Evolutionary conservation across 2,329 filamentous ascomycete species (phyloP).

Genomic region (Fusarium denticulatum): DNA sequence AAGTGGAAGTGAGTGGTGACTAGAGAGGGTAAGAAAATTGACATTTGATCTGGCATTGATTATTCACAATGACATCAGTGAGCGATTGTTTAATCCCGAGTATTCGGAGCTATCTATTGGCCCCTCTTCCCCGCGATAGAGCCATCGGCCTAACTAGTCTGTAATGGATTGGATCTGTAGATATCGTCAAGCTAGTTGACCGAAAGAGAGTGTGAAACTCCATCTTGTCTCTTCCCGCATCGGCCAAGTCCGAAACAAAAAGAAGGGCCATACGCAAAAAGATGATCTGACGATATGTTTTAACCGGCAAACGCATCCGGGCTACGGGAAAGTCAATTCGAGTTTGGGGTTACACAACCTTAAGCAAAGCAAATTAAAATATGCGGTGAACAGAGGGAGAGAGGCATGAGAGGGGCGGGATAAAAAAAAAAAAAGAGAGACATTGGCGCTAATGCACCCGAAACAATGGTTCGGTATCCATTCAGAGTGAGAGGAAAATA

Average conservation of each 20-base stretch:
- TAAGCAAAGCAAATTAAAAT: background rate
- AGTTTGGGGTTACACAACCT: conserved; percentile 4
- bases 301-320: conserved; percentile 11
- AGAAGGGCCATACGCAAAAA: background rate
- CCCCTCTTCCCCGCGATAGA: conserved; percentile 30
- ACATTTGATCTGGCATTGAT: background rate
- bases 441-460: conserved; percentile 30
- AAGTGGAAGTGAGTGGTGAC: background rate
- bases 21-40: too few relatives aligned
- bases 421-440: background rate
- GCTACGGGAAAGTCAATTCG: background rate
- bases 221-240: conserved; percentile 27
- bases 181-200: background rate
- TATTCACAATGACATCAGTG: conserved; percentile 4
- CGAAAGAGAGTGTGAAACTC: background rate
- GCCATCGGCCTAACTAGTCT: background rate
- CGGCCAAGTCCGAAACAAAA: conserved; percentile 10
- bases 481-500: background rate
- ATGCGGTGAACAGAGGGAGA: conserved; percentile 11
- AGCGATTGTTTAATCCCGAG: conserved; percentile 13
- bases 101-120: conserved; percentile 9
- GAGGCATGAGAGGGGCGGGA: too few relatives aligned
- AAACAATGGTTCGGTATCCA: conserved; percentile 35
- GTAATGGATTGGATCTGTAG: background rate
- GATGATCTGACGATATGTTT: conserved; percentile 1